Evolutionary conservation across 2,329 filamentous ascomycete genomes (phyloP).

Genomic region (Xylariales sp.): DNA sequence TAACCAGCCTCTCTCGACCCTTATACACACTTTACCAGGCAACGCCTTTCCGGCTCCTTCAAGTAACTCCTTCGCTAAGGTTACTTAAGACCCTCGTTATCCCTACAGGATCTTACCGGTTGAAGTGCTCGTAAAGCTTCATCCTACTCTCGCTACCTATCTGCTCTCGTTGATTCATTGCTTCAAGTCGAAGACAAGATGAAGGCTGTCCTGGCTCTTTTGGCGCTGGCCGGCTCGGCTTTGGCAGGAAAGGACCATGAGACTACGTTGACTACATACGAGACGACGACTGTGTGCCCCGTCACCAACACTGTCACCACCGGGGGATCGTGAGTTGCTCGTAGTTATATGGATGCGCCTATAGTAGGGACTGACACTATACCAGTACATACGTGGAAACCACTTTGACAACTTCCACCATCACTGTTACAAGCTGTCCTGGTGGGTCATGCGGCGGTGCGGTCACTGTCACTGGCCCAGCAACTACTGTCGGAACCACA

Average conservation of each 20-base stretch:
- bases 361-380: conserved; percentile 16
- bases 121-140: conserved; percentile 9
- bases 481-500: conserved; percentile 29
- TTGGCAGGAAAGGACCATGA: conserved; percentile 14
- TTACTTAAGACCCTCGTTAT: conserved; percentile 21
- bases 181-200: conserved; percentile 17
- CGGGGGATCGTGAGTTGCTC: conserved; percentile 35
- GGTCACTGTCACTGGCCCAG: conserved; percentile 31
- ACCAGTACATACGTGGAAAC: conserved; percentile 38
- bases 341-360: too few species aligned
- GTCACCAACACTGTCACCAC: conserved; percentile 35
- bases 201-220: conserved; percentile 21
- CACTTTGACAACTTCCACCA: conserved; percentile 37
- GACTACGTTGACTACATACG: conserved; percentile 30
- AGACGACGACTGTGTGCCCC: conserved; percentile 41
- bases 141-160: conserved; percentile 2
- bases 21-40: neutral
- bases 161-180: conserved; percentile 5
- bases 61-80: conserved; percentile 29
- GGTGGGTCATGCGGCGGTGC: conserved; percentile 29
- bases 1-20: conserved; percentile 14
- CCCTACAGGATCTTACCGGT: too few species aligned
- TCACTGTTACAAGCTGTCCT: conserved; percentile 36
- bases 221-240: conserved; percentile 22
- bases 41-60: conserved; percentile 7